Evolutionary conservation across 2,329 filamentous ascomycete genomes (phyloP).

Genomic region (Aspergillus felis): DNA sequence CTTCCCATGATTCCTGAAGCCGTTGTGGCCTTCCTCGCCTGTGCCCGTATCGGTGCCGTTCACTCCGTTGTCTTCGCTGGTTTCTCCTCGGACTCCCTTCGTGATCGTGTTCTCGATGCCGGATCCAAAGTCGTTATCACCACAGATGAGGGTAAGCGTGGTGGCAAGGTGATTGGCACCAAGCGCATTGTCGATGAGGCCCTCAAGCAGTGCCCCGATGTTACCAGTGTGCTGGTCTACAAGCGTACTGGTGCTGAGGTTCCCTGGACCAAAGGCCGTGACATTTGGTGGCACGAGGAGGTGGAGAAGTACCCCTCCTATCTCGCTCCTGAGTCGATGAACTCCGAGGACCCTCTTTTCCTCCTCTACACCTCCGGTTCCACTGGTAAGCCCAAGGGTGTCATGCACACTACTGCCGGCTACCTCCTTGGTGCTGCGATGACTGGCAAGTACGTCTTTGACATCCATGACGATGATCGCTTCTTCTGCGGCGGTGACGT

Average conservation of each 20-base stretch:
- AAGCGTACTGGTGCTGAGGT: conserved; percentile 93
- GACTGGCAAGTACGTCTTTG: conserved; percentile 98
- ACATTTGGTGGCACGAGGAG: conserved; percentile 99
- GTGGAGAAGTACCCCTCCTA: conserved; percentile 94
- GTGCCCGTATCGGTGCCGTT: conserved; percentile 85
- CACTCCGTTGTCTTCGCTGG: conserved; percentile 98
- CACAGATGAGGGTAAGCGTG: conserved; percentile 94
- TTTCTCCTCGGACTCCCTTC: conserved; percentile 92
- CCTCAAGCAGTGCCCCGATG: conserved; percentile 89
- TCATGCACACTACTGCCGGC: conserved; percentile 94
- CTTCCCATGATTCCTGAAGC: conserved; percentile 99
- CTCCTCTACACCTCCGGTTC: conserved; percentile 97
- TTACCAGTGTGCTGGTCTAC: conserved; percentile 82
- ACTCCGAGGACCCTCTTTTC: conserved; percentile 93
- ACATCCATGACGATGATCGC: conserved; percentile 87
- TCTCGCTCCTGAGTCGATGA: conserved; percentile 82
- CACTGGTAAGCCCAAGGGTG: conserved; percentile 97
- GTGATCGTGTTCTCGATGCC: conserved; percentile 90
- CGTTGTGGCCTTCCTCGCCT: conserved; percentile 83
- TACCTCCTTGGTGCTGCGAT: conserved; percentile 91
- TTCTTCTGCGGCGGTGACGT: conserved; percentile 99
- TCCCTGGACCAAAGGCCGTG: conserved; percentile 82
- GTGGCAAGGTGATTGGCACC: conserved; percentile 93
- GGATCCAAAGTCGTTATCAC: conserved; percentile 93
- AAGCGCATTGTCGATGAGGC: conserved; percentile 99